phyloP scores from a whole-genome alignment of 805 yeast species.

The Ogataea parapolymorpha region DNA sequence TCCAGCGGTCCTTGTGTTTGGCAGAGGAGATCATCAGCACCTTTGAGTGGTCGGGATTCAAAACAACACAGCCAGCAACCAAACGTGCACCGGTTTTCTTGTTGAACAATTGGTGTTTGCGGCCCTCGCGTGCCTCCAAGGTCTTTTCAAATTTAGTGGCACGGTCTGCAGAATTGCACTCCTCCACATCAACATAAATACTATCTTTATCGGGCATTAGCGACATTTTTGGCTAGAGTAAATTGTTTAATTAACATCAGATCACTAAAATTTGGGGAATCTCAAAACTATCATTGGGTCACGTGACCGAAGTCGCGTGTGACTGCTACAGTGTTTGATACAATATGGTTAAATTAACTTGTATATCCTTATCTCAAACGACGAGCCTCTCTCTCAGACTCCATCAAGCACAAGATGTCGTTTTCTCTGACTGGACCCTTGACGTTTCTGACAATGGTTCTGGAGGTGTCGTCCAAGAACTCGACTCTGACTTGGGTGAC shows the following conservation, averaged over 20 bases:
- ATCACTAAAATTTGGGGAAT: no score
- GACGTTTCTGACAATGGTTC: conserved; percentile 96
- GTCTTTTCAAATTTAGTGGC: conserved; percentile 28
- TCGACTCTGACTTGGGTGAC: conserved; percentile 98
- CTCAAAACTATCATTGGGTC: neutral
- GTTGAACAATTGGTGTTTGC: conserved; percentile 59
- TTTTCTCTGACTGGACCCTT: conserved; percentile 97
- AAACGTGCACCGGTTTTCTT: conserved; percentile 68
- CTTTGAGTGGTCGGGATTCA: conserved; percentile 51
- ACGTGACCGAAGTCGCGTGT: conserved; percentile 9
- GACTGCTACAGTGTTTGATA: conserved; percentile 10
- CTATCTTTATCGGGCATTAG: conserved; percentile 14
- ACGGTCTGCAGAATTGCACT: conserved; percentile 14
- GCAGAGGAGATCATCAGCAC: conserved; percentile 80
- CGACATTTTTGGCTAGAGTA: neutral
- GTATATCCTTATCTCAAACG: conserved; percentile 65
- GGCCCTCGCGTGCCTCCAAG: conserved; percentile 47
- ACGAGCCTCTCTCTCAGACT: conserved; percentile 99
- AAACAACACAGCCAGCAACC: conserved; percentile 89
- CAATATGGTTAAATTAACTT: conserved; percentile 9
- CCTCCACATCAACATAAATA: conserved; percentile 14
- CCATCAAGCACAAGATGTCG: conserved; percentile 98
- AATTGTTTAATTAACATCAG: no score
- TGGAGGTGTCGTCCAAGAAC: conserved; percentile 91
- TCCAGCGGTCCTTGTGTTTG: conserved; percentile 70